Evolutionary conservation across 768 basidiomycete species (phyloP).

Genomic region (Boletus rufocinnamomeus): DNA sequence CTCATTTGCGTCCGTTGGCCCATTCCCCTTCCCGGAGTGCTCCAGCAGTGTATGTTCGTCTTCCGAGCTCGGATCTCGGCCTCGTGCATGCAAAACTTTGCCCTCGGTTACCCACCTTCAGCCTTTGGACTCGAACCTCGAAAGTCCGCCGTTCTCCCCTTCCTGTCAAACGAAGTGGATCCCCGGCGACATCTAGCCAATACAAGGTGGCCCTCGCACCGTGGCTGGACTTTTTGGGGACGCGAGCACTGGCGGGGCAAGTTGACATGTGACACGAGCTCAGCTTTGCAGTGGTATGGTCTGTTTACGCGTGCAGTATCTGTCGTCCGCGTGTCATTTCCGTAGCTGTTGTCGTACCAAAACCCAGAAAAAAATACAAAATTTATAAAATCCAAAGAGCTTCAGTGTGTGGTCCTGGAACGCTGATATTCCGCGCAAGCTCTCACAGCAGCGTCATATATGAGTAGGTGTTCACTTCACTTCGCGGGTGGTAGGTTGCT

Average conservation of each 20-base stretch:
- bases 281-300: constrained; percentile 8
- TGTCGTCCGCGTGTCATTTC: constrained; percentile 8
- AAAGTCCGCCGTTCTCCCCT: background rate
- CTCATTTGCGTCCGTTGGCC: constrained; percentile 4
- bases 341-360: constrained; percentile 11
- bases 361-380: constrained; percentile 13
- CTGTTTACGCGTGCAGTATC: constrained; percentile 8
- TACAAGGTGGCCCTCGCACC: background rate
- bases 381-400: background rate
- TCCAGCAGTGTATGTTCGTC: constrained; percentile 13
- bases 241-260: background rate
- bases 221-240: background rate
- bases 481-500: too few species aligned
- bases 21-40: background rate
- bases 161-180: background rate
- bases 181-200: background rate
- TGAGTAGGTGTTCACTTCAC: too few species aligned
- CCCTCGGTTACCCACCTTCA: background rate
- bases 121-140: constrained; percentile 1
- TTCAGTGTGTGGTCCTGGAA: background rate
- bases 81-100: constrained; percentile 9
- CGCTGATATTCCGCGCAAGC: background rate
- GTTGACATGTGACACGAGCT: constrained; percentile 12
- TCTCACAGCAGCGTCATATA: background rate
- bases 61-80: constrained; percentile 14